Evolutionary conservation across 1,139 yeast genomes (phyloP), one percentile per base, ranked within the genome.

Genomic region (Hansenula lynferdii): DNA sequence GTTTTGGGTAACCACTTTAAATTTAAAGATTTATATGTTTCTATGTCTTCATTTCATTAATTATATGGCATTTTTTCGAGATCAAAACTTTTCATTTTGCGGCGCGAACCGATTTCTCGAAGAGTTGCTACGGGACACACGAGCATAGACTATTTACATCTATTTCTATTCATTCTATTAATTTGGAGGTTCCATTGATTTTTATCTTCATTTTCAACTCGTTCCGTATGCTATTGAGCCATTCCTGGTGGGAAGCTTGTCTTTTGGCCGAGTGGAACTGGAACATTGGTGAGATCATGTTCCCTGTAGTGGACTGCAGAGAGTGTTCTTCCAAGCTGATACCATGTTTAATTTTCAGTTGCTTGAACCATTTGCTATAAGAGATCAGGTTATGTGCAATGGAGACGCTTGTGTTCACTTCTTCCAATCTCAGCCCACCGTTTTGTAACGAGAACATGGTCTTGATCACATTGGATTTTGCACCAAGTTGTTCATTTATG

Each of bases 351-450:
- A 50, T 55, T 47, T 75, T 79, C 19, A 78, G 48, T 15, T 69
- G 62, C 34, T 64, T 58, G 40, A 53, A 64, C 89, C 89, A 81
- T 24, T 70, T 65, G 44, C 74, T 77, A 37, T 72, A 73, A 33
- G 67, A 67, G 35, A 80, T 65, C 44, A 79, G 60, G 36, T 70
- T 75, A 35, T 70, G 73, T 1, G 78, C 75, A 17, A 79, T 60
- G 15, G 65, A 70, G 19, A 75, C 63, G 72, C 83, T 77, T 24
- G 70, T 65, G 19, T 64, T 57, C 45, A 80, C 59, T 34, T 74
- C 77, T 40, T 66, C 59, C 37, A 67, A 61, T 60, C 64, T 65
- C 34, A 69, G 59, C 0, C 72, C 80, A 11, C 77, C 83, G 39
- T 68, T 67, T 57, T 81, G 85, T 34, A 70, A 62, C 24, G 64